phyloP scores from a whole-genome alignment of 1,284 basidiomycete genomes.

The Lentinula novae-zelandiae region DNA sequence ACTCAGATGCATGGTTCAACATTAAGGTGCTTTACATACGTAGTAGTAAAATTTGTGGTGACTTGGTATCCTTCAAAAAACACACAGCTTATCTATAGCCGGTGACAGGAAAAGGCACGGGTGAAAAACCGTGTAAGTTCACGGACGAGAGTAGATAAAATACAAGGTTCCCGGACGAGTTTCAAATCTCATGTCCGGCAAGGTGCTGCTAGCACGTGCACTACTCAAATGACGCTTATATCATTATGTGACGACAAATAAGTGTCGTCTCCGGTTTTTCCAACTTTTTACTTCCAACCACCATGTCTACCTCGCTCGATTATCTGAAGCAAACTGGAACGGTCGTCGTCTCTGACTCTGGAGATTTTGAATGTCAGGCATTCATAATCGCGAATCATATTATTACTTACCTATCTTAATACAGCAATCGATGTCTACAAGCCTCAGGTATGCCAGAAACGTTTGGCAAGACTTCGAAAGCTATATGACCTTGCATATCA shows the following conservation, averaged over 20 bases:
- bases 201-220: neutral
- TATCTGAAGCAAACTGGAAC: slow-evolving; percentile 88
- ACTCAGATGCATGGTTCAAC: no score
- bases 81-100: no score
- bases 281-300: slow-evolving; percentile 21
- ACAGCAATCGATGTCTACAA: slow-evolving; percentile 88
- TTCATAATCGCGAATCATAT: neutral
- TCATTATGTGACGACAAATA: neutral
- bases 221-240: neutral
- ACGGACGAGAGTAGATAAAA: no score
- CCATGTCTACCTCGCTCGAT: slow-evolving; percentile 88
- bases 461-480: neutral
- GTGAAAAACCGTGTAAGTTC: no score
- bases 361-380: slow-evolving; percentile 76
- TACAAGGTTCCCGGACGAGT: no score
- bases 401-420: slow-evolving; percentile 7
- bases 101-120: no score
- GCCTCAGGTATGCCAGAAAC: slow-evolving; percentile 60
- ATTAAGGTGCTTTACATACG: no score
- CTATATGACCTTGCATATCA: no score
- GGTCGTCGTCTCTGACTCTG: slow-evolving; percentile 92
- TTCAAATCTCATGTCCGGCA: no score
- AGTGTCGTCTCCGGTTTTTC: neutral
- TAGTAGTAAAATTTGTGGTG: no score
- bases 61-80: no score